Percentiles rank a stretch among this genome's conserved stretches.
Evolutionary conservation across 495 filamentous ascomycete species (phyloP).

Genomic region (Hyaloscypha hepaticicola): DNA sequence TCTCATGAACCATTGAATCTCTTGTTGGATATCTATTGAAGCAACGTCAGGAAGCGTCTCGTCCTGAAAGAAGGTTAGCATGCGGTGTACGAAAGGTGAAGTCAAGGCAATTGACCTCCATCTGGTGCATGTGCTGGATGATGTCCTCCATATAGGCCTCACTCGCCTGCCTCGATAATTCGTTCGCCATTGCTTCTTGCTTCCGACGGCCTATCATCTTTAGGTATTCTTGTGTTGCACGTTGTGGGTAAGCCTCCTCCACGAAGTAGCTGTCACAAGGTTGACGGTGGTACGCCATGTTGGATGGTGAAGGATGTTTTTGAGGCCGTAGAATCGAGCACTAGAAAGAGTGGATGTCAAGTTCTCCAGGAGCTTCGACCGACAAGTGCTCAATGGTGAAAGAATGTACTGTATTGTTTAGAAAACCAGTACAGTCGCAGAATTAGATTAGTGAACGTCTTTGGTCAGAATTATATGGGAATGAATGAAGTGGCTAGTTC

Average conservation of each 20-base stretch:
- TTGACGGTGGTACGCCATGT: constrained; percentile 72
- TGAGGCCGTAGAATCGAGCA: constrained; percentile 12
- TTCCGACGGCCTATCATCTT: constrained; percentile 71
- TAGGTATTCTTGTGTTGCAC: constrained; percentile 67
- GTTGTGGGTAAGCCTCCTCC: constrained; percentile 57
- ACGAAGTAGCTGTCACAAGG: constrained; percentile 83
- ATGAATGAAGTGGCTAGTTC: constrained; percentile 33
- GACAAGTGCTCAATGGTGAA: constrained; percentile 26
- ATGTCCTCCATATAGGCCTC: constrained; percentile 94
- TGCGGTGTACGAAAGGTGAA: constrained; percentile 6
- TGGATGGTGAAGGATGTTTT: constrained; percentile 36
- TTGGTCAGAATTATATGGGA: constrained; percentile 25
- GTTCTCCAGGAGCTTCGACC: constrained; percentile 38
- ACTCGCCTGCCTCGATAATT: constrained; percentile 75
- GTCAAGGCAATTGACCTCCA: constrained; percentile 70
- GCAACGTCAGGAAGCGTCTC: constrained; percentile 93
- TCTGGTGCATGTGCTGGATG: constrained; percentile 86
- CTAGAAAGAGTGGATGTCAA: constrained; percentile 34
- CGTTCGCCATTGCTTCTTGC: constrained; percentile 81
- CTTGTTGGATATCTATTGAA: constrained; percentile 96
- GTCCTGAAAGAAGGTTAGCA: constrained; percentile 52
- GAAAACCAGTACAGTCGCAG: constrained; percentile 15
- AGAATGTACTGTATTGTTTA: constrained; percentile 20
- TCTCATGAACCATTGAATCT: constrained; percentile 99
- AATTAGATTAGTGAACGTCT: constrained; percentile 34